Percentiles rank a stretch among this genome's conserved stretches.
Evolutionary conservation across 2,329 filamentous ascomycete genomes (phyloP).

Genomic region (Fusarium tricinctum): DNA sequence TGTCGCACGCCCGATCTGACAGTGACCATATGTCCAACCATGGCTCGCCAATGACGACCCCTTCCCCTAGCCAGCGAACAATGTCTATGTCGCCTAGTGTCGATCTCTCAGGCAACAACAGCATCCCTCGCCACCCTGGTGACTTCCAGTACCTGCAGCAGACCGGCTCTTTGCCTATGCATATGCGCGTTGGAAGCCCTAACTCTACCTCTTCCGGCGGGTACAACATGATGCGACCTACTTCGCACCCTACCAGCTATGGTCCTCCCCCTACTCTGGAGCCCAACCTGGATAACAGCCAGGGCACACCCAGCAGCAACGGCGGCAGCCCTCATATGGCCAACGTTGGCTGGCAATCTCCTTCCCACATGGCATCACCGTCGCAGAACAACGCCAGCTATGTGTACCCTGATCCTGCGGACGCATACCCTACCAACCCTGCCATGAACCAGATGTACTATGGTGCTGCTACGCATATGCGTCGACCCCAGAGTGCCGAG

Average conservation of each 20-base stretch:
- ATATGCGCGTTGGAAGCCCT: constrained; percentile 82
- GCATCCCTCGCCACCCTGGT: constrained; percentile 72
- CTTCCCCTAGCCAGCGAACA: constrained; percentile 84
- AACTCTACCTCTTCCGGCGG: constrained; percentile 75
- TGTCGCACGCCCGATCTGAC: constrained; percentile 72
- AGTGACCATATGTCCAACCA: constrained; percentile 79
- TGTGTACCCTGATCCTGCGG: constrained; percentile 83
- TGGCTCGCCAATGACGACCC: constrained; percentile 81
- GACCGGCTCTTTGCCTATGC: constrained; percentile 83
- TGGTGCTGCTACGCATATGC: constrained; percentile 72
- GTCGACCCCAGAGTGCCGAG: constrained; percentile 82
- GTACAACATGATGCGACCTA: constrained; percentile 73
- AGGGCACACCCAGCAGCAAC: constrained; percentile 76
- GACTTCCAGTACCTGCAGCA: constrained; percentile 81
- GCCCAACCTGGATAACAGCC: constrained; percentile 83
- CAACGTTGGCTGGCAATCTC: constrained; percentile 87
- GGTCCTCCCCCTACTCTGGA: constrained; percentile 89
- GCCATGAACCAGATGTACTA: constrained; percentile 81
- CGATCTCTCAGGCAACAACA: constrained; percentile 77
- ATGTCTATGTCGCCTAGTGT: constrained; percentile 84
- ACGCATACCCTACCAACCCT: constrained; percentile 73
- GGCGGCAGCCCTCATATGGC: constrained; percentile 88
- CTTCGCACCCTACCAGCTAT: constrained; percentile 87
- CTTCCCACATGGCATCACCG: constrained; percentile 79
- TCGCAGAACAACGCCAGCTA: constrained; percentile 77